Evolutionary conservation across 495 filamentous ascomycete species (phyloP).

Genomic region (Melanomma pulvis-pyrius): DNA sequence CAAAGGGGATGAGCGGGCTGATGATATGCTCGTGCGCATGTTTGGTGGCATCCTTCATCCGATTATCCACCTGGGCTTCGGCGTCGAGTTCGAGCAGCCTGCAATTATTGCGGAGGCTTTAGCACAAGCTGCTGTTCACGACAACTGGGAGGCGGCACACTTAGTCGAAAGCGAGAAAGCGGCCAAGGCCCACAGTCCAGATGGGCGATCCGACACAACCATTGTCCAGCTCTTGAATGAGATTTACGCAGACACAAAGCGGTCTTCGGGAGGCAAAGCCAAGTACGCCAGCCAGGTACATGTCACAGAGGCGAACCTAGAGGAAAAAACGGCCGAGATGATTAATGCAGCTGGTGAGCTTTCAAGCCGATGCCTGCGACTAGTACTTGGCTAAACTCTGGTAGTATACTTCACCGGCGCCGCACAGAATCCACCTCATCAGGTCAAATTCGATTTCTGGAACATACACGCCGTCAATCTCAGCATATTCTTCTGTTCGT

Average conservation of each 20-base stretch:
- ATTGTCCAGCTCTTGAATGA: slow-evolving; percentile 63
- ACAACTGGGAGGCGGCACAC: slow-evolving; percentile 51
- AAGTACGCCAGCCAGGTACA: slow-evolving; percentile 60
- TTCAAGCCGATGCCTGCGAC: background rate
- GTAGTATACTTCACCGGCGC: slow-evolving; percentile 62
- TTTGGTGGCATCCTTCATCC: slow-evolving; percentile 79
- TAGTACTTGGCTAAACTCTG: background rate
- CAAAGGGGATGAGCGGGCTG: slow-evolving; percentile 13
- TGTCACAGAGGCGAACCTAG: slow-evolving; percentile 62
- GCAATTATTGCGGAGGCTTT: slow-evolving; percentile 80
- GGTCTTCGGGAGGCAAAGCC: slow-evolving; percentile 66
- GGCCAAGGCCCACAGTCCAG: slow-evolving; percentile 41
- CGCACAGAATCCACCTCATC: slow-evolving; percentile 64
- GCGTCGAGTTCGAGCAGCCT: slow-evolving; percentile 76
- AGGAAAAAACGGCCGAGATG: slow-evolving; percentile 76
- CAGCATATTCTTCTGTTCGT: slow-evolving; percentile 63
- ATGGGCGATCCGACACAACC: slow-evolving; percentile 45
- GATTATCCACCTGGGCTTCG: slow-evolving; percentile 83
- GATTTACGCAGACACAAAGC: slow-evolving; percentile 56
- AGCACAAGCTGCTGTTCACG: slow-evolving; percentile 71
- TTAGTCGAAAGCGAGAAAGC: slow-evolving; percentile 59
- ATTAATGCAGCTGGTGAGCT: slow-evolving; percentile 61
- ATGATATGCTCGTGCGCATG: slow-evolving; percentile 15
- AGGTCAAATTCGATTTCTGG: slow-evolving; percentile 79
- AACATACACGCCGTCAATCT: slow-evolving; percentile 69